These are phyloP conservation scores for Ustilaginoidea virens DNA, from an alignment of 2,329 filamentous ascomycete genomes.

Conservation along the genomic window DNA sequence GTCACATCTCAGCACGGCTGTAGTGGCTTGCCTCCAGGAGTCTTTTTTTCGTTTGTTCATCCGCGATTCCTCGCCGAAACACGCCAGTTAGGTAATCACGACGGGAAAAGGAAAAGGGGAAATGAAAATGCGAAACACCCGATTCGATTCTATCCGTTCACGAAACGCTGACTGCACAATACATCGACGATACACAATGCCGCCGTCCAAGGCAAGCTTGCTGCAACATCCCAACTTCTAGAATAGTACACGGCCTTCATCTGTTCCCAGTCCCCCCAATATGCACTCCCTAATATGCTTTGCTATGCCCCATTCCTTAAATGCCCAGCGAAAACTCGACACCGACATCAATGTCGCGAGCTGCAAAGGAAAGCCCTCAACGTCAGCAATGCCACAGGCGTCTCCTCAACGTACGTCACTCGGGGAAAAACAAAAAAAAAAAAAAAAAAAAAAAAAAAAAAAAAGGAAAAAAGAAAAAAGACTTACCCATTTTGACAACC, in stretches of 20 bases:
- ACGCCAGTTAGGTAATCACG: too few relatives aligned
- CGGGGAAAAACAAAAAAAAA: too few relatives aligned
- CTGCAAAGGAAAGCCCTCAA: constrained; percentile 23
- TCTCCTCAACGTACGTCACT: too few relatives aligned
- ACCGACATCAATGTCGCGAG: constrained; percentile 91
- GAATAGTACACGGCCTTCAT: constrained; percentile 14
- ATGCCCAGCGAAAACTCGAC: constrained; percentile 93
- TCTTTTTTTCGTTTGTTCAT: too few relatives aligned
- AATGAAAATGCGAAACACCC: constrained; percentile 1
- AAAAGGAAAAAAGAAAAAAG: not conserved
- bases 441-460: not conserved
- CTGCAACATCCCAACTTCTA: constrained; percentile 1
- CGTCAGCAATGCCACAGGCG: too few relatives aligned
- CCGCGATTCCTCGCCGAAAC: too few relatives aligned
- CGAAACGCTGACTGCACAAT: constrained; percentile 4
- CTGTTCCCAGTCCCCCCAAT: constrained; percentile 4
- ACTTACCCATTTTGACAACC: constrained; percentile 93
- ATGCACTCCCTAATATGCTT: not conserved
- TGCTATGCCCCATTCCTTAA: constrained; percentile 22
- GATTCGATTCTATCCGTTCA: constrained; percentile 2
- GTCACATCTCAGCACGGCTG: too few relatives aligned
- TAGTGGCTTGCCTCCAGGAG: too few relatives aligned
- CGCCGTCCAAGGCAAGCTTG: not conserved
- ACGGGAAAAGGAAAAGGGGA: too few relatives aligned
- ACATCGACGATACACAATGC: constrained; percentile 3